Percentiles rank a stretch among this genome's conserved stretches.
These are phyloP conservation scores for Alternaria sp. DNA, from an alignment of 2,329 filamentous ascomycete species.

Conservation along the genomic window DNA sequence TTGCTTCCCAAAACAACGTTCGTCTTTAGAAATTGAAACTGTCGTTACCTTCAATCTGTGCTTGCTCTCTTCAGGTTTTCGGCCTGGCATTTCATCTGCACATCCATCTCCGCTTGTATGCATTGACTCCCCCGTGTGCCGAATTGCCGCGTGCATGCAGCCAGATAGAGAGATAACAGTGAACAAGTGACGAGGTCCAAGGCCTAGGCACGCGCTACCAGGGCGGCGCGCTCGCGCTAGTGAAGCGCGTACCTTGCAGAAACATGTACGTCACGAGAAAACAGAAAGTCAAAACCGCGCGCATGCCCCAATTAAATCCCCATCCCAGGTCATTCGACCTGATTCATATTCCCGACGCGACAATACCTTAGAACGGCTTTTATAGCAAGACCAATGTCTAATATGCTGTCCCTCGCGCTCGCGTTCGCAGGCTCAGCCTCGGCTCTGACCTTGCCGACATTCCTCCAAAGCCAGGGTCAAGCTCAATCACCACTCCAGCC, in stretches of 20 bases:
- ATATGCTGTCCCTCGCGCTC: slow-evolving; percentile 22
- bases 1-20: not conserved
- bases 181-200: slow-evolving; percentile 4
- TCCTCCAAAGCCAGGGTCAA: slow-evolving; percentile 7
- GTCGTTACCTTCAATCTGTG: not conserved
- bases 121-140: not conserved
- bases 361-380: not conserved
- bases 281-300: slow-evolving; percentile 10
- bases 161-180: not conserved
- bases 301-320: not conserved
- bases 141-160: not conserved
- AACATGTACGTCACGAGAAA: slow-evolving; percentile 10
- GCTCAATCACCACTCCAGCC: slow-evolving; percentile 23
- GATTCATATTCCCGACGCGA: not conserved
- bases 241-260: slow-evolving; percentile 2
- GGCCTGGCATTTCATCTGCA: not conserved
- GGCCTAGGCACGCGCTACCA: not conserved
- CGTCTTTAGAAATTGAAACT: not conserved
- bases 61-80: not conserved
- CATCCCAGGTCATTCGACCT: not conserved
- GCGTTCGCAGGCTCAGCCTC: slow-evolving; percentile 26
- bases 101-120: not conserved
- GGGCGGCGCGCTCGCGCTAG: slow-evolving; percentile 7
- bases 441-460: slow-evolving; percentile 24
- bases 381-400: not conserved